These are phyloP conservation scores for Penicillium dipodomyicola DNA, from an alignment of 495 filamentous ascomycete species.

Conservation along the genomic window DNA sequence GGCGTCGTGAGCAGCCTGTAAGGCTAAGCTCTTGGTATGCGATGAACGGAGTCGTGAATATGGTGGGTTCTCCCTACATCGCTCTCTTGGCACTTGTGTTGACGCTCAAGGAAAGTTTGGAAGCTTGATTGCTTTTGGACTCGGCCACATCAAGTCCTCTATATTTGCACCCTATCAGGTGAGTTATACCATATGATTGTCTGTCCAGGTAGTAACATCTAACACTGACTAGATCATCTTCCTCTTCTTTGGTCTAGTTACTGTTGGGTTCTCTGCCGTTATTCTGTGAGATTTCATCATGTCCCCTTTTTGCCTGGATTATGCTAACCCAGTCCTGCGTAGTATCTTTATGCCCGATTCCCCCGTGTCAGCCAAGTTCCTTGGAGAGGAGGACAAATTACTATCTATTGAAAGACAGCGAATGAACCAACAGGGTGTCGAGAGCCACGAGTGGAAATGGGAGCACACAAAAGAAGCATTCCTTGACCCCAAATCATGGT, in stretches of 20 bases:
- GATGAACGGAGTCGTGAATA: conserved; percentile 56
- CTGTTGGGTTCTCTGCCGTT: conserved; percentile 45
- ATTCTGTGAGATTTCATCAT: conserved; percentile 33
- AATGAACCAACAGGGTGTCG: conserved; percentile 62
- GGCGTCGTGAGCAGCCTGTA: conserved; percentile 57
- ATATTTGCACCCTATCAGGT: conserved; percentile 57
- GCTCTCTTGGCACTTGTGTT: background rate
- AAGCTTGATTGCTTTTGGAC: conserved; percentile 55
- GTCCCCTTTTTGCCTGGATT: background rate
- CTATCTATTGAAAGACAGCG: conserved; percentile 60
- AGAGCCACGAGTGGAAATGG: conserved; percentile 59
- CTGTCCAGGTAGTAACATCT: background rate
- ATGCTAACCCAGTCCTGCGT: conserved; percentile 3
- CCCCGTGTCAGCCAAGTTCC: conserved; percentile 57
- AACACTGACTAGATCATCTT: conserved; percentile 47
- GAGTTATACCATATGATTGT: conserved; percentile 9
- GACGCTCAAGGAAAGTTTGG: conserved; percentile 29
- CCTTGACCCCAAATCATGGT: conserved; percentile 63
- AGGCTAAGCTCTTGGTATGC: conserved; percentile 59
- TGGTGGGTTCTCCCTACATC: conserved; percentile 35
- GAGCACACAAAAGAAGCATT: conserved; percentile 61
- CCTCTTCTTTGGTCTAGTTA: conserved; percentile 54
- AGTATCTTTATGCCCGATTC: conserved; percentile 58
- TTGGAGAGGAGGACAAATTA: conserved; percentile 57
- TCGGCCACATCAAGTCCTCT: conserved; percentile 56